Evolutionary conservation across 257 asterid genomes (phyloP).

Genomic region (Mentha longifolia): DNA sequence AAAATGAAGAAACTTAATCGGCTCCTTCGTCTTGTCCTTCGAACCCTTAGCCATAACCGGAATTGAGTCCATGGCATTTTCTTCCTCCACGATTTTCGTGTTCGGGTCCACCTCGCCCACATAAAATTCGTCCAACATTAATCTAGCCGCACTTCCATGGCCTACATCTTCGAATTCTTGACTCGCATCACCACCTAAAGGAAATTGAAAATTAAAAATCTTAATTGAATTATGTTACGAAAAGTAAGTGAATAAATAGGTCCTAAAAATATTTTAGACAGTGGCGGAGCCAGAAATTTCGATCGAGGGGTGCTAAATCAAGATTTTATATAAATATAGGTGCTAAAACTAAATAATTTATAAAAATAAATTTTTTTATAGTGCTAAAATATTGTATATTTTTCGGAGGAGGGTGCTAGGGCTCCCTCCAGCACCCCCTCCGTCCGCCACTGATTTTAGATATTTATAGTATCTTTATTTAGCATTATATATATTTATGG

Average conservation of each 20-base stretch:
- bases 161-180: constrained; percentile 81
- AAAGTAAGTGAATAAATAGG: neutral
- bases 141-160: constrained; percentile 79
- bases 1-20: constrained; percentile 39
- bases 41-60: neutral
- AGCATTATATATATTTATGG: no score
- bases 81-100: constrained; percentile 7
- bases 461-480: no score
- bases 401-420: no score
- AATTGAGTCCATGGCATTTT: neutral
- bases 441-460: no score
- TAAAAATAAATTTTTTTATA: no score
- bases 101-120: constrained; percentile 61
- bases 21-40: constrained; percentile 22
- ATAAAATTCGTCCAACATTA: constrained; percentile 80
- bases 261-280: no score
- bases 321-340: no score
- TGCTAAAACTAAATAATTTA: no score
- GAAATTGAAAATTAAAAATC: neutral
- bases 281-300: no score
- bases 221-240: neutral
- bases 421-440: no score
- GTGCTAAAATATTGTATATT: no score
- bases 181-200: constrained; percentile 70
- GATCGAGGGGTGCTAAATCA: no score